Conservation (phyloP, 257 asterid genomes). For the Gentiana macrophylla region DNA sequence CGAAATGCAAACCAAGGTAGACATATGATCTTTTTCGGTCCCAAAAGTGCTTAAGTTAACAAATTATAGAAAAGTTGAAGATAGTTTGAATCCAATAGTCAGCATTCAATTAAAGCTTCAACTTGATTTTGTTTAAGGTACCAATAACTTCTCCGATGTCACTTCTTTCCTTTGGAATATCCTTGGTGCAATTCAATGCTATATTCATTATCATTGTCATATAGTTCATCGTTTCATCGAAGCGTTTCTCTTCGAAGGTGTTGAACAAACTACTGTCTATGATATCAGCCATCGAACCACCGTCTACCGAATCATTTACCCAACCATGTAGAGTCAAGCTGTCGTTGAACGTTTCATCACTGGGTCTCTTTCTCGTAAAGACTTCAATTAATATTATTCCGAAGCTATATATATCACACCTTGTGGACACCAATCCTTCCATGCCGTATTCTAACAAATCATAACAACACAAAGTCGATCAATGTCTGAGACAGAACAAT, state of each 20-base stretch:
- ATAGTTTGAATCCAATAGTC: too few relatives aligned
- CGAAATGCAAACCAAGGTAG: too few relatives aligned
- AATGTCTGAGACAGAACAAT: neutral
- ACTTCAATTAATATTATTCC: conserved; percentile 12
- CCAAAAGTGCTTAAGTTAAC: too few relatives aligned
- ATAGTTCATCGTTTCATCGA: neutral
- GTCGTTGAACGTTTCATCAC: conserved; percentile 2
- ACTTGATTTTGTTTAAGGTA: neutral
- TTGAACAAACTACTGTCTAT: conserved; percentile 18
- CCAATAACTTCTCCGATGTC: neutral
- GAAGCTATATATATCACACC: conserved; percentile 10
- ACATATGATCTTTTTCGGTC: too few relatives aligned
- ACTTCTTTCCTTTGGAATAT: neutral
- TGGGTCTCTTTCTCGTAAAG: conserved; percentile 7
- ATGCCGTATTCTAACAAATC: conserved; percentile 7
- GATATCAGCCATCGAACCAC: neutral
- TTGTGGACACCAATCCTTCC: conserved; percentile 9
- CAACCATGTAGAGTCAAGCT: conserved; percentile 5
- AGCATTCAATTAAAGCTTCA: too few relatives aligned
- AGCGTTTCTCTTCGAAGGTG: neutral
- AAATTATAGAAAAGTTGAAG: too few relatives aligned
- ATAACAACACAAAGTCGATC: too few relatives aligned
- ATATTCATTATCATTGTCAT: neutral
- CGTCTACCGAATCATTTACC: conserved; percentile 5
- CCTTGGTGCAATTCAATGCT: conserved; percentile 2